These are phyloP conservation scores for Penicillium steckii DNA, from an alignment of 495 filamentous ascomycete genomes.

Conservation along the genomic window DNA sequence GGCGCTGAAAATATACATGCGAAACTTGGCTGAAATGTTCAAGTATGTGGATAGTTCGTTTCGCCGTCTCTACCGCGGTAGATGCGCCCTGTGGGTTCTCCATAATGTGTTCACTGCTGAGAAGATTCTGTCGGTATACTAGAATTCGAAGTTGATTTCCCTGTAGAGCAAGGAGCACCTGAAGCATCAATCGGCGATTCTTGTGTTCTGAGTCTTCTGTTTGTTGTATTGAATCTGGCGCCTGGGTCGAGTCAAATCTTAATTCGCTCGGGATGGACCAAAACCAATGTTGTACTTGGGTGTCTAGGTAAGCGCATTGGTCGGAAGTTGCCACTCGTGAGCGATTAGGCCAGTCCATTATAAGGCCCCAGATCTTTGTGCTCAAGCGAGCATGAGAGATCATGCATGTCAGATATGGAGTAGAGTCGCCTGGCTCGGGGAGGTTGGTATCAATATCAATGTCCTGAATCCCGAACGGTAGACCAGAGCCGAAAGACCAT, in stretches of 20 bases:
- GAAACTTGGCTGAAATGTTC: constrained; percentile 70
- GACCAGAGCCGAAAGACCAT: constrained; percentile 77
- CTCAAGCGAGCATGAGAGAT: constrained; percentile 70
- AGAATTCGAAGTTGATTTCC: constrained; percentile 80
- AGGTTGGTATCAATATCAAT: constrained; percentile 75
- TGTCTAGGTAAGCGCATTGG: constrained; percentile 69
- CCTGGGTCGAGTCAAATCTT: constrained; percentile 48
- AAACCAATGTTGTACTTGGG: constrained; percentile 76
- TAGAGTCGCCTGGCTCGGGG: constrained; percentile 56
- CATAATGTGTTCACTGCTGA: constrained; percentile 67
- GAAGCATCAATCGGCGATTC: constrained; percentile 34
- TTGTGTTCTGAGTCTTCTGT: constrained; percentile 30
- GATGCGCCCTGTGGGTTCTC: constrained; percentile 62
- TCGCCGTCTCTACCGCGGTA: constrained; percentile 69
- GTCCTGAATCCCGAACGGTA: constrained; percentile 78
- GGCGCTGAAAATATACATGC: constrained; percentile 70
- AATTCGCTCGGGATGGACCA: constrained; percentile 53
- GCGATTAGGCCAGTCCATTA: constrained; percentile 45
- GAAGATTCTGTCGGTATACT: constrained; percentile 74
- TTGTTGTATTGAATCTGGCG: constrained; percentile 4
- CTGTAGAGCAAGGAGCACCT: constrained; percentile 60
- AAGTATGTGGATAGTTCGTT: constrained; percentile 72
- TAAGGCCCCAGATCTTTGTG: constrained; percentile 71
- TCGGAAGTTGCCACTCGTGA: constrained; percentile 51
- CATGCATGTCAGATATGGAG: constrained; percentile 45